Conservation (phyloP, 2,329 filamentous ascomycete species). For the Ophiosphaerella korrae region DNA sequence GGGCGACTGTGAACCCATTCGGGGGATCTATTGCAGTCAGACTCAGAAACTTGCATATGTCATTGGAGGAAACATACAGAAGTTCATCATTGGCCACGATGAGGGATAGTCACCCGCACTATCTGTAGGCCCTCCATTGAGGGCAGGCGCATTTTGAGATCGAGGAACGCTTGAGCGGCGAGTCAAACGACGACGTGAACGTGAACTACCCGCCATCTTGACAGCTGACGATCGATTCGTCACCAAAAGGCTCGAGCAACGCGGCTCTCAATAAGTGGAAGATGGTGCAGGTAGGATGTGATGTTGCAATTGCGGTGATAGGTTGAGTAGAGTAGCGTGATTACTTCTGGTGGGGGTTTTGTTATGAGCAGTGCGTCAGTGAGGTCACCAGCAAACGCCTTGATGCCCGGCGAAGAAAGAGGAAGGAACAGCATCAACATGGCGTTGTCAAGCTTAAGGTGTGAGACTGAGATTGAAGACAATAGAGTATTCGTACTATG, state of each 20-base stretch:
- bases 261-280: neutral
- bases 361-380: constrained; percentile 1
- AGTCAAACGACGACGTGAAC: constrained; percentile 24
- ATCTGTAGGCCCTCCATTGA: constrained; percentile 11
- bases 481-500: neutral
- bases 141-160: constrained; percentile 19
- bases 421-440: constrained; percentile 16
- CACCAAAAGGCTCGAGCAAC: neutral
- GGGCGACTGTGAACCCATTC: constrained; percentile 3
- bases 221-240: too few species aligned
- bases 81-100: constrained; percentile 4
- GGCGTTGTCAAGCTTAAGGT: constrained; percentile 7
- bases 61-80: constrained; percentile 1
- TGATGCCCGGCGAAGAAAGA: constrained; percentile 3
- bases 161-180: constrained; percentile 20
- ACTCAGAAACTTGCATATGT: neutral
- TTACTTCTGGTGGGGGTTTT: constrained; percentile 2
- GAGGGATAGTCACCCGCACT: constrained; percentile 3
- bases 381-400: constrained; percentile 21
- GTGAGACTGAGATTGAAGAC: neutral
- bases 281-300: neutral
- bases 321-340: neutral
- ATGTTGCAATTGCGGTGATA: neutral
- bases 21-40: constrained; percentile 2
- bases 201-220: neutral